Conservation (phyloP, 805 yeast genomes). For the Pichia thaimueangensis region DNA sequence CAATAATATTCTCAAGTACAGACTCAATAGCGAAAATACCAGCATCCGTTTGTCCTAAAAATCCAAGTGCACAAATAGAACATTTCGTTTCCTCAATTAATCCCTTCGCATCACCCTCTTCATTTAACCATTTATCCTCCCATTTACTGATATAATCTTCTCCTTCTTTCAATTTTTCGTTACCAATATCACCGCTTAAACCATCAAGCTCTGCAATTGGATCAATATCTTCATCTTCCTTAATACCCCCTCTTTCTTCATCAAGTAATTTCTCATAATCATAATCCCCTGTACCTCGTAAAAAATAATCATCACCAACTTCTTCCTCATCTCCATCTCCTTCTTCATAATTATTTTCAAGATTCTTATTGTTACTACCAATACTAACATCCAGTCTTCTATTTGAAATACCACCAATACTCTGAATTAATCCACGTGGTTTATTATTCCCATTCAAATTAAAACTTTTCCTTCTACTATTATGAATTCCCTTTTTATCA, state of each 20-base stretch:
- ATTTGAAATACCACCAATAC: too few species aligned
- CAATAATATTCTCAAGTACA: background rate
- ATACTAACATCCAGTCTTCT: too few species aligned
- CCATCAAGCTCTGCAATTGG: background rate
- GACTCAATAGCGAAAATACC: conserved; percentile 3
- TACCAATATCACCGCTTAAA: background rate
- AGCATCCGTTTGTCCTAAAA: conserved; percentile 4
- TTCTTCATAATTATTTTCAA: background rate
- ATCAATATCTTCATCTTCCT: background rate
- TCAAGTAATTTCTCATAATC: background rate
- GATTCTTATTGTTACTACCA: background rate
- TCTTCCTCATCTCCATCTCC: background rate
- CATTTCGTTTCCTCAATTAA: conserved; percentile 5
- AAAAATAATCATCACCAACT: background rate
- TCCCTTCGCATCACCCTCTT: background rate
- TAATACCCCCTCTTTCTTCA: background rate
- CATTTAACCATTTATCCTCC: conserved; percentile 5
- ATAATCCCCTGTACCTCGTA: background rate
- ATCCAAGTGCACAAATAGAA: conserved; percentile 6
- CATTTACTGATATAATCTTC: background rate
- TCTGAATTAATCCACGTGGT: background rate
- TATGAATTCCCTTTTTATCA: background rate
- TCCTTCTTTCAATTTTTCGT: background rate
- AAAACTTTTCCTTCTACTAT: background rate
- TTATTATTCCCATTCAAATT: background rate